Evolutionary conservation across 345 rosid species (phyloP).

Genomic region (Camelina neglecta): DNA sequence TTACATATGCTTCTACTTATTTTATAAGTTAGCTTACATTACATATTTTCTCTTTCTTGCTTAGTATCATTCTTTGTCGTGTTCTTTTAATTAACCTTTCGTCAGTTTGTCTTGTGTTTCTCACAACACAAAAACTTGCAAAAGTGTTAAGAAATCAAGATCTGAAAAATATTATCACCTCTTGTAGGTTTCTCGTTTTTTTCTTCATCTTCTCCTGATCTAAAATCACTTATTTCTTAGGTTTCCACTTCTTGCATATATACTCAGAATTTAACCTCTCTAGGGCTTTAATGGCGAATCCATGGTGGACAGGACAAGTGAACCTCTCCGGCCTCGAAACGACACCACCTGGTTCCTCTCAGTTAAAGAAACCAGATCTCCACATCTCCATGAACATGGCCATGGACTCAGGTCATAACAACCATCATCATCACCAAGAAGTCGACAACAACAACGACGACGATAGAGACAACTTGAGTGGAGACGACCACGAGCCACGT

Average conservation of each 20-base stretch:
- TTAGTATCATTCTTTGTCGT: slow-evolving; percentile 46
- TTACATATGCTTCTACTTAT: slow-evolving; percentile 32
- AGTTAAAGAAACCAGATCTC: slow-evolving; percentile 73
- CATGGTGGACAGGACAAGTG: slow-evolving; percentile 73
- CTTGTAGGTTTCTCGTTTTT: slow-evolving; percentile 11
- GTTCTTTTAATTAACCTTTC: slow-evolving; percentile 42
- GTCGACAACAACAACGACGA: slow-evolving; percentile 42
- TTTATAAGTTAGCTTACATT: slow-evolving; percentile 43
- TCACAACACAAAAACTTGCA: slow-evolving; percentile 45
- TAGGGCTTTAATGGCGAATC: slow-evolving; percentile 65
- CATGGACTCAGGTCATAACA: slow-evolving; percentile 45
- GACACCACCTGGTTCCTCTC: slow-evolving; percentile 61
- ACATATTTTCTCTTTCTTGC: slow-evolving; percentile 46
- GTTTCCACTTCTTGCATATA: slow-evolving; percentile 20
- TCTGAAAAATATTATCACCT: slow-evolving; percentile 38
- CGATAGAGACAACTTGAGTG: slow-evolving; percentile 54
- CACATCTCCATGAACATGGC: slow-evolving; percentile 65
- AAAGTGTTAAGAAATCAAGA: slow-evolving; percentile 39
- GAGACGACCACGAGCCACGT: slow-evolving; percentile 60
- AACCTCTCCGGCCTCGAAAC: slow-evolving; percentile 60
- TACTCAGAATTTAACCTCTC: slow-evolving; percentile 5
- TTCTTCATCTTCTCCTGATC: slow-evolving; percentile 28
- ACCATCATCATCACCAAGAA: slow-evolving; percentile 46
- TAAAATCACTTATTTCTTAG: slow-evolving; percentile 6
- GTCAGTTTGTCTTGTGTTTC: slow-evolving; percentile 38